These are phyloP conservation scores for Dichomitus squalens DNA, from an alignment of 1,284 basidiomycete species.

Conservation along the genomic window DNA sequence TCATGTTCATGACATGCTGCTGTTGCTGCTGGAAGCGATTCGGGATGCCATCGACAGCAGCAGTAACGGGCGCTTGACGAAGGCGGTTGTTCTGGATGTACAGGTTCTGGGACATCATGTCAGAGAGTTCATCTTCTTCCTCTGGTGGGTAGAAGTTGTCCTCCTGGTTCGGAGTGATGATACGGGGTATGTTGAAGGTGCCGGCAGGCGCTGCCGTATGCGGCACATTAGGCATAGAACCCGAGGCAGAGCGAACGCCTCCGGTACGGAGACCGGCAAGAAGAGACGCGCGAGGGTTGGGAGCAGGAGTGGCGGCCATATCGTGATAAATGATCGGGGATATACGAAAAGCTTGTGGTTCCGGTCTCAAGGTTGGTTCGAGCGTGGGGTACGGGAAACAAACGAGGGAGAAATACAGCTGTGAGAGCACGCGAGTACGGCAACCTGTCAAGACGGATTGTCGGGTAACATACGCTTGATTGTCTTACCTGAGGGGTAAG, in stretches of 20 bases:
- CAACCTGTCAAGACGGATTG: slow-evolving; percentile 1
- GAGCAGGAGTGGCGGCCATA: slow-evolving; percentile 59
- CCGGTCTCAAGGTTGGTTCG: slow-evolving; percentile 26
- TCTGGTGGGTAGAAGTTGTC: slow-evolving; percentile 49
- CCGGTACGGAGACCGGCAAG: slow-evolving; percentile 84
- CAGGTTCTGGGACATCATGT: slow-evolving; percentile 51
- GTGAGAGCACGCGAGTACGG: neutral
- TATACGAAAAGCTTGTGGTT: slow-evolving; percentile 12
- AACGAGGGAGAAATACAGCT: slow-evolving; percentile 30
- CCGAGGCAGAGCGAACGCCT: slow-evolving; percentile 73
- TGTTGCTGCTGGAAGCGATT: slow-evolving; percentile 57
- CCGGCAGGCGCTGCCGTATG: slow-evolving; percentile 68
- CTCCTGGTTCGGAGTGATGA: slow-evolving; percentile 44
- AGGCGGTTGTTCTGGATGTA: slow-evolving; percentile 40
- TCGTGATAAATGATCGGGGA: slow-evolving; percentile 22
- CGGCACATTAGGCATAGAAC: slow-evolving; percentile 63
- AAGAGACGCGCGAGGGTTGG: slow-evolving; percentile 76
- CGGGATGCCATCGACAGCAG: slow-evolving; percentile 66
- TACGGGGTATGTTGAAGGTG: slow-evolving; percentile 61
- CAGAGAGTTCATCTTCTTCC: slow-evolving; percentile 59
- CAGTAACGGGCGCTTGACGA: slow-evolving; percentile 61
- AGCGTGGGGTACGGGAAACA: slow-evolving; percentile 19
- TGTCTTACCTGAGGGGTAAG: slow-evolving; percentile 9
- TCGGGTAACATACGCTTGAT: neutral
- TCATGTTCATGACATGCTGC: slow-evolving; percentile 50